Conservation (phyloP, 768 basidiomycete species). For the Calocybe cyanea region DNA sequence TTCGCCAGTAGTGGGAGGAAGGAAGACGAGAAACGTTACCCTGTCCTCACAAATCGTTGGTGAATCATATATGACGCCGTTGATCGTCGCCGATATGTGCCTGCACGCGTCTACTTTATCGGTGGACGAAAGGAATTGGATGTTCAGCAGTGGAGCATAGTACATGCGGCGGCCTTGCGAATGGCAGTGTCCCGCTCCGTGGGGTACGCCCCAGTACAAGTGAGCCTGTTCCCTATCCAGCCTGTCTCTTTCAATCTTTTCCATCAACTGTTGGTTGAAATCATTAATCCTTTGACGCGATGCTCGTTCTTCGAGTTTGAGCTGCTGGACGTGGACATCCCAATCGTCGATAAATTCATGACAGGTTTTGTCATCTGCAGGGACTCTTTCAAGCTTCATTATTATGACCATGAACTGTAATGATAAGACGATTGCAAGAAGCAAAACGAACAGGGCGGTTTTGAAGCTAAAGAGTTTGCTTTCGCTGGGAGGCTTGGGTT, state of each 20-base stretch:
- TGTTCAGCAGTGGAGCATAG: slow-evolving; percentile 12
- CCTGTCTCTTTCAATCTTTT: slow-evolving; percentile 4
- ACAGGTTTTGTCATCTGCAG: too few species aligned
- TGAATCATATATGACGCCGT: slow-evolving; percentile 11
- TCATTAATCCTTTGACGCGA: neutral
- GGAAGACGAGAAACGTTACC: neutral
- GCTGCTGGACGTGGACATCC: too few species aligned
- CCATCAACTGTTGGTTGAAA: neutral
- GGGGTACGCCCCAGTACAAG: slow-evolving; percentile 16
- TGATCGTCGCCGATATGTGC: slow-evolving; percentile 13
- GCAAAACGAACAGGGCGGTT: too few species aligned
- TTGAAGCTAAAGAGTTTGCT: too few species aligned
- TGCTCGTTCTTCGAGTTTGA: neutral
- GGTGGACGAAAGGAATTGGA: slow-evolving; percentile 5
- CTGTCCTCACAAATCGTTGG: slow-evolving; percentile 14
- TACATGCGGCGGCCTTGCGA: slow-evolving; percentile 9
- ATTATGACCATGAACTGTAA: too few species aligned
- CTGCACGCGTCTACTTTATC: slow-evolving; percentile 17
- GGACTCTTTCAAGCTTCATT: too few species aligned
- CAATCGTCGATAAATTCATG: too few species aligned
- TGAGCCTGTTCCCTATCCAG: slow-evolving; percentile 10
- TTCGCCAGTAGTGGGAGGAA: too few species aligned
- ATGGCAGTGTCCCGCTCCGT: slow-evolving; percentile 8
- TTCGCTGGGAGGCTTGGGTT: too few species aligned
- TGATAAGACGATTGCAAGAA: too few species aligned